Evolutionary conservation across 345 rosid species (phyloP), one percentile per base, ranked within the genome.

Genomic region (Salix exigua): DNA sequence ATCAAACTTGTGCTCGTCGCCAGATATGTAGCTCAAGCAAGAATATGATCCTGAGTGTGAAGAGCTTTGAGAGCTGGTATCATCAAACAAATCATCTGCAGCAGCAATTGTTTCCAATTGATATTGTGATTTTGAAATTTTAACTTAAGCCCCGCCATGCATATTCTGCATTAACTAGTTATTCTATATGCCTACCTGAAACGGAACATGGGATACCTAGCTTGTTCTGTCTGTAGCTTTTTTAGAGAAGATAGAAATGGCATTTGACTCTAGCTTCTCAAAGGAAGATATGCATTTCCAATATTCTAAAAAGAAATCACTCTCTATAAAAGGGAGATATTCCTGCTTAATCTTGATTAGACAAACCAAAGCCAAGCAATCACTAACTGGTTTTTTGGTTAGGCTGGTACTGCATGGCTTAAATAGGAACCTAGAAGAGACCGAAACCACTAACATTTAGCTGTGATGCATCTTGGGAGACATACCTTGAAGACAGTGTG

Each of bases 11-110:
- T 81, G 74, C 55, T 89, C 91, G 46, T 88, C 90, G 6, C 82
- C 82, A 65, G 78, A 80, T 70, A 82, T 46, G 86, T 88, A 91
- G 75, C 78, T 86, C 81, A 88, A 50, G 86, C 83, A 83, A 77
- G 89, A 83, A 78, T 87, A 91, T 70, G 88, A 79, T 81, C 86
- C 91, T 75, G 93, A 87, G 82, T 81, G 73, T 70, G 89, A 85
- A 82, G 93, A 91, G 82, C 91, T 82, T 67, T 84, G 87, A 80
- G 96, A 91, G 80, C 88, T 77, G 71, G 89, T 84, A 78, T 91
- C 93, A 80, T 91, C 91, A 79, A 64, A 72, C 68, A 80, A 80
- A 83, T 84, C 89, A 89, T 89, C 93, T 91, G 93, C 91, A 86
- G 73, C 62, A 81, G 19, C 72, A 80, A 73, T 74, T 44, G 28